Evolutionary conservation across 805 yeast genomes (phyloP).

Genomic region (Kuraishia cidri): DNA sequence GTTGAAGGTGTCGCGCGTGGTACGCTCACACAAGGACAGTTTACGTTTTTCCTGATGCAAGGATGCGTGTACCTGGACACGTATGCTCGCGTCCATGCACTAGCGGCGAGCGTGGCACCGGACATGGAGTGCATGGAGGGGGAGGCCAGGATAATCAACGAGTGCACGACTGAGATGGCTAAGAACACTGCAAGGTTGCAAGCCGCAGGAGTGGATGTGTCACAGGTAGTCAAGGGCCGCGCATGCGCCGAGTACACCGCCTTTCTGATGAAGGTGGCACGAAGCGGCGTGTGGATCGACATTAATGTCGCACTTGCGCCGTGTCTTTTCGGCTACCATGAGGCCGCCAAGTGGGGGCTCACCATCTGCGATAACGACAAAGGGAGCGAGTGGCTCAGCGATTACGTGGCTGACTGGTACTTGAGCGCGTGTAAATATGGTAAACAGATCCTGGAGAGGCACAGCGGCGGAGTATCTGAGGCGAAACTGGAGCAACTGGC

Average conservation of each 20-base stretch:
- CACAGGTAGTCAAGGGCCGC: slow-evolving; percentile 34
- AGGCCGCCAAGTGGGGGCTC: slow-evolving; percentile 35
- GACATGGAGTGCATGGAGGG: slow-evolving; percentile 37
- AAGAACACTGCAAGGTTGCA: slow-evolving; percentile 45
- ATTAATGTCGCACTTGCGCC: slow-evolving; percentile 66
- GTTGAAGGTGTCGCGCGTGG: slow-evolving; percentile 43
- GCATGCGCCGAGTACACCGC: slow-evolving; percentile 57
- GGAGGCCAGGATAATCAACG: slow-evolving; percentile 41
- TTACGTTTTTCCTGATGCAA: slow-evolving; percentile 38
- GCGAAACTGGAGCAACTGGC: slow-evolving; percentile 42
- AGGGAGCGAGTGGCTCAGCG: slow-evolving; percentile 48
- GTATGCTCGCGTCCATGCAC: slow-evolving; percentile 56
- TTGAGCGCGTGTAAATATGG: slow-evolving; percentile 29
- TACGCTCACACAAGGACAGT: slow-evolving; percentile 36
- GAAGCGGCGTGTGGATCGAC: slow-evolving; percentile 51
- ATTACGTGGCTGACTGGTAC: slow-evolving; percentile 54
- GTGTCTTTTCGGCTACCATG: slow-evolving; percentile 63
- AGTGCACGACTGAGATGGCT: slow-evolving; percentile 44
- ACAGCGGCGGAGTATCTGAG: slow-evolving; percentile 27
- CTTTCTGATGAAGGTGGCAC: slow-evolving; percentile 45
- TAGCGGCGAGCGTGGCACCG: slow-evolving; percentile 58
- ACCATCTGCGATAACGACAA: slow-evolving; percentile 8
- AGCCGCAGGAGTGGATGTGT: slow-evolving; percentile 21
- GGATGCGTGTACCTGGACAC: slow-evolving; percentile 65
- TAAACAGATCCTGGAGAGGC: slow-evolving; percentile 36